Base-by-base conservation (phyloP, 768 basidiomycete genomes). In the Daedaleopsis nitida region DNA sequence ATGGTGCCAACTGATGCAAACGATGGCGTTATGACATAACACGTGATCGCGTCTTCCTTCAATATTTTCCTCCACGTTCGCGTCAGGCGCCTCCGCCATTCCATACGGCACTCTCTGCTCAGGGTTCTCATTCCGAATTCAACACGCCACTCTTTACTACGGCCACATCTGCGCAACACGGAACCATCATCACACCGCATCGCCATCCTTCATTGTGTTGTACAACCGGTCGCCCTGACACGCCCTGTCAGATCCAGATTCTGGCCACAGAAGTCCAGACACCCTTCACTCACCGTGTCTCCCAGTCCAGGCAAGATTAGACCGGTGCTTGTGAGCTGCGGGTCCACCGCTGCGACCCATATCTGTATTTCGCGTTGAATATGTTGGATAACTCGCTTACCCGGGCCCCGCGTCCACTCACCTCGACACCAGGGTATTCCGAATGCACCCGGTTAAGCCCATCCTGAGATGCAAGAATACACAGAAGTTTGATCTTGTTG, bases 301-400 rank as follows among this genome's bases (percentile, higher is more conserved):
- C 96, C 96, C 47, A 96, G 80, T 19, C 96, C 96, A 11, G 96
- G 96, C n/a, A 77, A 82, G 60, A 98, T 90, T 64, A 94, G 78
- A 8, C 96, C 96, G 17, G 91, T 82, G 0, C 64, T 47, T 0
- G 92, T 95, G 63, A 98, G 72, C 0, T 79, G 70, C 7, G 86
- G 74, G 69, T 97, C 95, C 12, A 96, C 83, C 1, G 86, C 91
- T 19, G 91, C 92, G 43, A 86, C 87, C 89, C 91, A 96, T 44
- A 96, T 88, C 94, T 96, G n/a, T 49, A 32, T 32, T 32, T 32
- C 27, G 27, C 27, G 27, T 32, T 32, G 27, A 32, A 32, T 32
- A 32, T 32, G 27, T 32, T 32, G 27, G 4, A 32, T 32, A 32
- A 32, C 7, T 32, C 27, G 7, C n/a, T n/a, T 32, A 32, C 27